Evolutionary conservation across 495 filamentous ascomycete genomes (phyloP).

Genomic region (Lasiosphaeria miniovina): DNA sequence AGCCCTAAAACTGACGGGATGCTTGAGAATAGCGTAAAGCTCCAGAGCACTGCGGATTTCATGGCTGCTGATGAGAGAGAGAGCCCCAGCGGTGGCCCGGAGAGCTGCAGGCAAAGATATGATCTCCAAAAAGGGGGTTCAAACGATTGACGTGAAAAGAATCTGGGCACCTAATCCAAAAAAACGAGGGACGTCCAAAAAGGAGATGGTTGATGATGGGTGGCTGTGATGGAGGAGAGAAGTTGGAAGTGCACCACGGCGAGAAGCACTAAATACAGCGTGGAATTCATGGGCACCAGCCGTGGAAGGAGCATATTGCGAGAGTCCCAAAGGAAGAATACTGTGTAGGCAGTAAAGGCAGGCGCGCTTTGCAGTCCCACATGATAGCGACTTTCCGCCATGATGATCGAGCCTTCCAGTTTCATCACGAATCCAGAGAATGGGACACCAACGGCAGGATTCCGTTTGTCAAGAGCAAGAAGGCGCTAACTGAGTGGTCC

Average conservation of each 20-base stretch:
- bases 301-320: neutral
- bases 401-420: no score
- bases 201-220: constrained; percentile 19
- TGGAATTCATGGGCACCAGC: neutral
- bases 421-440: no score
- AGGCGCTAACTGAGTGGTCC: no score
- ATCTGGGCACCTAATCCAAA: constrained; percentile 29
- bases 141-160: constrained; percentile 24
- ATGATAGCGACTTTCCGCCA: no score
- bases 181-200: constrained; percentile 27
- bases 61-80: constrained; percentile 15
- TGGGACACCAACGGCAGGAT: no score
- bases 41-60: constrained; percentile 20
- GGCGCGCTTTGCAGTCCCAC: no score
- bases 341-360: neutral
- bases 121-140: constrained; percentile 26
- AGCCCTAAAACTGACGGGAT: constrained; percentile 12
- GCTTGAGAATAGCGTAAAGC: constrained; percentile 20
- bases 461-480: no score
- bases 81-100: neutral
- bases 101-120: constrained; percentile 26
- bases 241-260: neutral
- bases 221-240: constrained; percentile 20
- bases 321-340: neutral
- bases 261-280: constrained; percentile 1